Evolutionary conservation across 495 filamentous ascomycete species (phyloP).

Genomic region (Xylaria longipes): DNA sequence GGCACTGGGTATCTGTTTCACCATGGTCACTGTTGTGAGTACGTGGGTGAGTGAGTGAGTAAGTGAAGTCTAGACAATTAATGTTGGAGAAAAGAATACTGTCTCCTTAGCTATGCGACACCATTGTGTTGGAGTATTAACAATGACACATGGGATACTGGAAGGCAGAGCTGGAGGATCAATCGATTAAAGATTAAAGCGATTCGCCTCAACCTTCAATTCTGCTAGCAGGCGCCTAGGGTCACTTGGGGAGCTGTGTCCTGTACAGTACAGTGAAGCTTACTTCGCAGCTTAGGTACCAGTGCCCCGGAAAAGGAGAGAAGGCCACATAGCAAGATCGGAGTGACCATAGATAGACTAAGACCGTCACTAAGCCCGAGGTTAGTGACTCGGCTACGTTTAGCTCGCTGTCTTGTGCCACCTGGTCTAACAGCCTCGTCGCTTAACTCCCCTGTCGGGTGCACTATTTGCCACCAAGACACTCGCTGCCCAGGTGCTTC

Average conservation of each 20-base stretch:
- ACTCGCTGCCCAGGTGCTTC: too few relatives aligned
- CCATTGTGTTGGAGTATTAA: neutral
- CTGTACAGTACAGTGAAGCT: too few relatives aligned
- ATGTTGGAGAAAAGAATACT: neutral
- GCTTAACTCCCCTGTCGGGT: too few relatives aligned
- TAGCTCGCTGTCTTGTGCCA: neutral
- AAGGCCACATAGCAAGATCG: slow-evolving; percentile 1
- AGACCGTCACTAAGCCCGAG: too few relatives aligned
- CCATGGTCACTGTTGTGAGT: slow-evolving; percentile 32
- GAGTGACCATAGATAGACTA: neutral
- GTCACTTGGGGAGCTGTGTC: too few relatives aligned
- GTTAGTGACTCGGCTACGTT: slow-evolving; percentile 1
- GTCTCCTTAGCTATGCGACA: slow-evolving; percentile 7
- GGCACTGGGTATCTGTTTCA: slow-evolving; percentile 43
- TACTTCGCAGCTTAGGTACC: too few relatives aligned
- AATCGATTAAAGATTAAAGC: neutral
- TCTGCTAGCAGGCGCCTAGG: neutral
- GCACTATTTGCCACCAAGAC: too few relatives aligned
- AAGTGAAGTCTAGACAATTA: neutral
- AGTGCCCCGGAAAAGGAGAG: neutral
- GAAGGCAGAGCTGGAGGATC: neutral
- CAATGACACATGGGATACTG: neutral
- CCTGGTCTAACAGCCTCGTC: neutral
- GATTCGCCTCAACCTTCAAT: slow-evolving; percentile 6
- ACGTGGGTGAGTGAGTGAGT: neutral